phyloP scores from a whole-genome alignment of 495 filamentous ascomycete species.

The Lepraria neglecta region DNA sequence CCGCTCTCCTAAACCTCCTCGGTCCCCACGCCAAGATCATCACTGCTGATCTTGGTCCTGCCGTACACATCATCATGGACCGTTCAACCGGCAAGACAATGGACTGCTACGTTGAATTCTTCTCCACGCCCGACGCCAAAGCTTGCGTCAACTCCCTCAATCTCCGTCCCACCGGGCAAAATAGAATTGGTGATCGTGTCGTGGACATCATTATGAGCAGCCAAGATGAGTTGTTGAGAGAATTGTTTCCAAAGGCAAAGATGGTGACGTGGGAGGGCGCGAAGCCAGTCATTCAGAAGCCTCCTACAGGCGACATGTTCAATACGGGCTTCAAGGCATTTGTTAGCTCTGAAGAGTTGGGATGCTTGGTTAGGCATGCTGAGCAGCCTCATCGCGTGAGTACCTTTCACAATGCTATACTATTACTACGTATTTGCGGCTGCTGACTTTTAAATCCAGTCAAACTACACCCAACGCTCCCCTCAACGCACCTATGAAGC shows the following conservation, averaged over 20 bases:
- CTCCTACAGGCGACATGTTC: conserved; percentile 40
- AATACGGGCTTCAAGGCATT: conserved; percentile 65
- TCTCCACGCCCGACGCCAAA: conserved; percentile 47
- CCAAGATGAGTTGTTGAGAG: conserved; percentile 56
- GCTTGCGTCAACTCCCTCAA: conserved; percentile 45
- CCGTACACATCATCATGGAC: conserved; percentile 81
- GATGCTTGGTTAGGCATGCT: conserved; percentile 57
- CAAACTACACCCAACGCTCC: conserved; percentile 56
- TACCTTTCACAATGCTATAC: conserved; percentile 20
- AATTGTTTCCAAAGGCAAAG: conserved; percentile 61
- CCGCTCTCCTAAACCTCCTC: conserved; percentile 61
- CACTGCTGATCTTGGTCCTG: conserved; percentile 46
- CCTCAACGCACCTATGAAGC: conserved; percentile 70
- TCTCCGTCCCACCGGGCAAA: conserved; percentile 35
- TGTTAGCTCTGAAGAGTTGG: conserved; percentile 64
- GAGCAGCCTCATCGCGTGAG: conserved; percentile 62
- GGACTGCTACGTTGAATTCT: conserved; percentile 68
- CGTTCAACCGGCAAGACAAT: conserved; percentile 69
- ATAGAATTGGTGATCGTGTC: conserved; percentile 58
- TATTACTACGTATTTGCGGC: not conserved
- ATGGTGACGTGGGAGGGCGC: conserved; percentile 55
- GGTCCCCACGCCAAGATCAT: conserved; percentile 60
- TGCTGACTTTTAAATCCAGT: conserved; percentile 37
- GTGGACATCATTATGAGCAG: conserved; percentile 56
- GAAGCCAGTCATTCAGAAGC: conserved; percentile 40